Percentiles rank a stretch among this genome's conserved stretches.
Evolutionary conservation across 2,329 filamentous ascomycete genomes (phyloP).

Genomic region (Pestalotiopsis sp.): DNA sequence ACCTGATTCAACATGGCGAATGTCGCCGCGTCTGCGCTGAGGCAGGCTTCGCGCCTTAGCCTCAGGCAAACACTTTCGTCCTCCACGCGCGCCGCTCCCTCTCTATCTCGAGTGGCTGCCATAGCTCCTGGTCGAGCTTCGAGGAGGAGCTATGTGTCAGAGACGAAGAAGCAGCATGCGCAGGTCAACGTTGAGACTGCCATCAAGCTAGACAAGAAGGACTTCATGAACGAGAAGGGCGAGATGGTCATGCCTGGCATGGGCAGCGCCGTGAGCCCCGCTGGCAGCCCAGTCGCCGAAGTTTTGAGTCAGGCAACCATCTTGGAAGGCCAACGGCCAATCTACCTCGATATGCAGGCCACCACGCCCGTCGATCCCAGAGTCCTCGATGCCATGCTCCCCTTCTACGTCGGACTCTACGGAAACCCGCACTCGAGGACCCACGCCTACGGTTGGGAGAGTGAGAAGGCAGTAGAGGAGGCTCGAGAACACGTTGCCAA

Average conservation of each 20-base stretch:
- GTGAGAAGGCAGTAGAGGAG: conserved; percentile 88
- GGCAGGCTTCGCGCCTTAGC: conserved; percentile 70
- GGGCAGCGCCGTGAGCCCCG: conserved; percentile 61
- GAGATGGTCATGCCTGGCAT: conserved; percentile 56
- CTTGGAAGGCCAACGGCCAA: conserved; percentile 92
- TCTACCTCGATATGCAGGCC: conserved; percentile 98
- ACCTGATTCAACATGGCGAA: conserved; percentile 55
- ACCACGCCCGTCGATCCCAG: conserved; percentile 94
- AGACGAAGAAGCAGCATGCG: conserved; percentile 77
- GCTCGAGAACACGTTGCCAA: conserved; percentile 81
- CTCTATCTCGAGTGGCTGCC: conserved; percentile 34
- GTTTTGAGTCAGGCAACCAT: conserved; percentile 89
- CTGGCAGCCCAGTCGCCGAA: conserved; percentile 82
- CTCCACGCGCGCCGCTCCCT: conserved; percentile 33
- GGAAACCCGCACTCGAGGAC: conserved; percentile 97
- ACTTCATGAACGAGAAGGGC: conserved; percentile 62
- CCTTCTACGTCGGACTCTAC: conserved; percentile 89
- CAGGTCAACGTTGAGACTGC: conserved; percentile 82
- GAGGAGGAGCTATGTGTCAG: conserved; percentile 75
- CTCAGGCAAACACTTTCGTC: conserved; percentile 40
- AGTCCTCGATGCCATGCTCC: conserved; percentile 95
- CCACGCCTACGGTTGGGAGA: conserved; percentile 98
- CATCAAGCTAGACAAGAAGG: conserved; percentile 83
- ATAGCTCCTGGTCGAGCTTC: conserved; percentile 26
- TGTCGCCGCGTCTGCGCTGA: conserved; percentile 68